Conservation (phyloP, 1,284 basidiomycete species). For the Trametes hirsuta region DNA sequence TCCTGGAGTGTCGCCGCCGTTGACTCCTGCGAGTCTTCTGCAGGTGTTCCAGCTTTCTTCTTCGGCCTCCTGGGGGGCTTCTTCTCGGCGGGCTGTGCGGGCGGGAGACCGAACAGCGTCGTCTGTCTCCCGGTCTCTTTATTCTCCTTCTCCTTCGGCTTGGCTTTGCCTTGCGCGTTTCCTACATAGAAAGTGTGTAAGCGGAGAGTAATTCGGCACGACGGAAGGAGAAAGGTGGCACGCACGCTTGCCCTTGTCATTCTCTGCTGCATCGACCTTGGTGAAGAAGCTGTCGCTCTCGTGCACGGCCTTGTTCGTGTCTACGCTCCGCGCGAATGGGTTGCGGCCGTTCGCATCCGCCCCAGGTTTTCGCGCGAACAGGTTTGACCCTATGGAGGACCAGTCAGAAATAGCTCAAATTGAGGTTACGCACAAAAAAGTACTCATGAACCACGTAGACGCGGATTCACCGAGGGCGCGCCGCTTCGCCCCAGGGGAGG, state of each 20-base stretch:
- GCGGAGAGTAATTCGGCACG: too few species aligned
- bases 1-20: conserved; percentile 7
- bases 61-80: conserved; percentile 29
- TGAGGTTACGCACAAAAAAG: neutral
- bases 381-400: conserved; percentile 61
- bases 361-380: conserved; percentile 69
- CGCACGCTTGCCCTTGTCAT: conserved; percentile 44
- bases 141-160: conserved; percentile 36
- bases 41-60: conserved; percentile 32
- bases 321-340: conserved; percentile 64
- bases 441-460: conserved; percentile 40
- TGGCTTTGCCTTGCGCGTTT: conserved; percentile 28
- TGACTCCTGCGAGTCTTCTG: conserved; percentile 27
- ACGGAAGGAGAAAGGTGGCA: neutral
- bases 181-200: conserved; percentile 5
- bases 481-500: conserved; percentile 42
- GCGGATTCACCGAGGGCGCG: conserved; percentile 38
- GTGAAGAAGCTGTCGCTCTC: conserved; percentile 97
- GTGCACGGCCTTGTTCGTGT: conserved; percentile 60
- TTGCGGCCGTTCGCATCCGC: conserved; percentile 56
- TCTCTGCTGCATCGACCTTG: conserved; percentile 77
- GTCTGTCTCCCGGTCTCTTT: conserved; percentile 59
- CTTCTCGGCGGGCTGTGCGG: conserved; percentile 35
- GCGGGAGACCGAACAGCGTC: conserved; percentile 65
- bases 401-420: too few species aligned